Conservation (phyloP, 148 eudicot genomes). For the Nyssa sinensis region DNA sequence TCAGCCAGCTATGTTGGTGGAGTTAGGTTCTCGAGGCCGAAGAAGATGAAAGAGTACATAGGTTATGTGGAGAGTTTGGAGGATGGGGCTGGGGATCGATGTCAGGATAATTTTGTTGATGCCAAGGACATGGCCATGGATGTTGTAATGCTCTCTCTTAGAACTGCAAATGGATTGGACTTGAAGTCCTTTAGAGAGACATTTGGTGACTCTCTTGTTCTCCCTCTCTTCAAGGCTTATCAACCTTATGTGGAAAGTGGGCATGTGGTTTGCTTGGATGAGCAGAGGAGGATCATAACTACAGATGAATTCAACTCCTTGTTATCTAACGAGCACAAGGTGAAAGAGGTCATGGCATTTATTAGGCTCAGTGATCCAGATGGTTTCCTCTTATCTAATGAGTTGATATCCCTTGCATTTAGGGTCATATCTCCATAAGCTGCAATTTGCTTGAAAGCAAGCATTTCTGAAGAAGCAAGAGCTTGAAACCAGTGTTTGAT, state of each 20-base stretch:
- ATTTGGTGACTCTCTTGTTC: conserved; percentile 55
- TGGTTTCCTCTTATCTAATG: conserved; percentile 91
- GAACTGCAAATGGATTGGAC: conserved; percentile 83
- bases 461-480: not conserved
- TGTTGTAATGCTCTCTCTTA: conserved; percentile 80
- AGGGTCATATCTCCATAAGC: conserved; percentile 56
- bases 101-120: conserved; percentile 26
- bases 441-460: not conserved
- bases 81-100: conserved; percentile 26
- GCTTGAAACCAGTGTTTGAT: not conserved
- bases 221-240: conserved; percentile 56
- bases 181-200: conserved; percentile 49
- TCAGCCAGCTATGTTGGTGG: conserved; percentile 78
- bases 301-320: conserved; percentile 42
- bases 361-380: conserved; percentile 90
- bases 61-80: conserved; percentile 67
- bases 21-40: conserved; percentile 84
- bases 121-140: conserved; percentile 73
- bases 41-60: conserved; percentile 61
- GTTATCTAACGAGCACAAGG: conserved; percentile 30
- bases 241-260: conserved; percentile 74
- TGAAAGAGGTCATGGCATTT: conserved; percentile 37
- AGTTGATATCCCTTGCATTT: conserved; percentile 83
- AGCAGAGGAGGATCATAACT: conserved; percentile 42
- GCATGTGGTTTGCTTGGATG: conserved; percentile 66